A percentile compares a stretch with the other conserved stretches of the same genome.
phyloP scores from a whole-genome alignment of 768 basidiomycete species.

The Chiua virens region DNA sequence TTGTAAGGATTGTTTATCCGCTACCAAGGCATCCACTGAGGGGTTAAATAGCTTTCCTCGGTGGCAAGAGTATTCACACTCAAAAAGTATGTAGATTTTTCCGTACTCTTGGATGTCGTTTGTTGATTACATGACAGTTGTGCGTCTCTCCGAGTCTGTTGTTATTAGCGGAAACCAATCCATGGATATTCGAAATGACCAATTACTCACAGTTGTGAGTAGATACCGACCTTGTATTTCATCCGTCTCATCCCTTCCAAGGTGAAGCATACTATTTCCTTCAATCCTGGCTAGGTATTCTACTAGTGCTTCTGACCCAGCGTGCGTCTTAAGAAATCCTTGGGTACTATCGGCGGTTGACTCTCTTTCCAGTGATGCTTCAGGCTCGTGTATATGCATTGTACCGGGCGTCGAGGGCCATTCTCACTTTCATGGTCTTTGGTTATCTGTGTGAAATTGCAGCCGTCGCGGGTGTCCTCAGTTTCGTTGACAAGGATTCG shows the following conservation, averaged over 20 bases:
- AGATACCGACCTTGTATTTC: too few species aligned
- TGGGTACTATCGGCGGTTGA: background rate
- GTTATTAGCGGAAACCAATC: background rate
- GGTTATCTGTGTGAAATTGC: background rate
- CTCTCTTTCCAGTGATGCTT: background rate
- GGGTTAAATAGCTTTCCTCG: slow-evolving; percentile 12
- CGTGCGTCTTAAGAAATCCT: background rate
- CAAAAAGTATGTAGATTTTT: slow-evolving; percentile 3
- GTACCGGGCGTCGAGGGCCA: background rate
- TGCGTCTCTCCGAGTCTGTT: slow-evolving; percentile 3
- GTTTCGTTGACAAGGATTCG: background rate
- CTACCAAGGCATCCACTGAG: background rate
- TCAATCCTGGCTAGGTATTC: slow-evolving; percentile 1
- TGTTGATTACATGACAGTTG: slow-evolving; percentile 13
- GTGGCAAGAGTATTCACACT: background rate
- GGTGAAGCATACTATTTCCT: slow-evolving; percentile 10
- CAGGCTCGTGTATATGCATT: slow-evolving; percentile 2
- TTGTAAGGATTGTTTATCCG: background rate
- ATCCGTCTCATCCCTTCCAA: background rate
- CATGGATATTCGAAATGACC: background rate
- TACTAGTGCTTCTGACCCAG: slow-evolving; percentile 4
- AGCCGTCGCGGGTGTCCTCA: too few species aligned
- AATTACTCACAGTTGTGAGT: slow-evolving; percentile 13
- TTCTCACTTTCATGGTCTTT: background rate
- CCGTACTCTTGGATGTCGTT: background rate